phyloP scores from a whole-genome alignment of 1,284 basidiomycete species.

The Puccinia coronata region DNA sequence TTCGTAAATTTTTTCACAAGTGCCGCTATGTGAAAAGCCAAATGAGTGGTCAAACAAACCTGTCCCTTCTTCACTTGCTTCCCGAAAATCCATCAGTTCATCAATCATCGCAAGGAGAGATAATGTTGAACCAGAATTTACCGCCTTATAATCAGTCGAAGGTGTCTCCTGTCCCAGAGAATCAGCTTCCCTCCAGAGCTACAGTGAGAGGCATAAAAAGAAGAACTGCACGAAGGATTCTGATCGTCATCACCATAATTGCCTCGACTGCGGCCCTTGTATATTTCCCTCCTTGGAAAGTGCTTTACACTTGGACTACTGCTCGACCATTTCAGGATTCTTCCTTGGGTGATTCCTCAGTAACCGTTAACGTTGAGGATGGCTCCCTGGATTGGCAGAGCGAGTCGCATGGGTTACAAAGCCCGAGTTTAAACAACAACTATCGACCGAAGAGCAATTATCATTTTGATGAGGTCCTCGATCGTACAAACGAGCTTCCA shows the following conservation, averaged over 20 bases:
- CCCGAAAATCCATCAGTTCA: neutral
- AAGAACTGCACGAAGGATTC: slow-evolving; percentile 1
- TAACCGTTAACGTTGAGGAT: neutral
- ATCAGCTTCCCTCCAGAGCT: neutral
- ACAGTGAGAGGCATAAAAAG: neutral
- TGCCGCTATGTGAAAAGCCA: neutral
- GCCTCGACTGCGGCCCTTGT: neutral
- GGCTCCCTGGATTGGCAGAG: neutral
- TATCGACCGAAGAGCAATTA: neutral
- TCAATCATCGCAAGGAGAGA: neutral
- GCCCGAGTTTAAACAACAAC: neutral
- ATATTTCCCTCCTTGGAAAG: neutral
- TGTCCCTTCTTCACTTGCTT: neutral
- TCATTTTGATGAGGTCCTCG: neutral
- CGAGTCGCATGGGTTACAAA: neutral
- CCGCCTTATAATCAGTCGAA: slow-evolving; percentile 3
- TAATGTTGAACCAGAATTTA: slow-evolving; percentile 12
- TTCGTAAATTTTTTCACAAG: neutral
- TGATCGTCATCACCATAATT: neutral
- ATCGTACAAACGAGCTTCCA: neutral
- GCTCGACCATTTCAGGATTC: neutral
- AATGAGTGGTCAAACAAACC: neutral
- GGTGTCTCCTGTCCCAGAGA: neutral
- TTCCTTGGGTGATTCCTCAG: neutral
- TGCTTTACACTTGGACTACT: slow-evolving; percentile 21